Base-by-base conservation (phyloP, 2,329 filamentous ascomycete species). In the Aspergillus spinulosporus region DNA sequence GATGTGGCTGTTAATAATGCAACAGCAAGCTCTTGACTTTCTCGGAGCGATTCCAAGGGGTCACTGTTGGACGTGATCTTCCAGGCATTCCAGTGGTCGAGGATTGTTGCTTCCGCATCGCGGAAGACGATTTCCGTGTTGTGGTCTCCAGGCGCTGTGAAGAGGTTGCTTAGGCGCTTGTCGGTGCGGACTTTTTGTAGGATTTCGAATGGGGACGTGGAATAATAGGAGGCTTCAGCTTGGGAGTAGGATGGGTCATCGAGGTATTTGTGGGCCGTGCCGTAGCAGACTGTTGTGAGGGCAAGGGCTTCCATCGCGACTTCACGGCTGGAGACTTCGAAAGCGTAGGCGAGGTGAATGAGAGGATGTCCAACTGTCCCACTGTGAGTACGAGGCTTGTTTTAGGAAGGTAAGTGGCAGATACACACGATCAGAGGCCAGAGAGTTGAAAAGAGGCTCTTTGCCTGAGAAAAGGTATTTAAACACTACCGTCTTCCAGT, bases 31-130 rank as follows among this genome's bases (percentile, higher is more conserved):
- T 79, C 75, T 61, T 87, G 84, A 1, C 87, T 89, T 55, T 88
- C 82, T 56, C 85, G 82, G 68, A 97, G 95, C 66, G 92, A 88
- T 62, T 82, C 80, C n/a, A 81, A 80, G 0, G 89, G 87, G 58
- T 92, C 81, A 21, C 6, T 80, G 75, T 9, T 43, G 12, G 37
- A 6, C 9, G 36, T 11, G 26, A 95, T 80, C 7, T 81, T 78
- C 92, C 92, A 97, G 2, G 88, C 87, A 63, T 95, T 94, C 90
- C 92, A 97, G 76, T 97, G 90, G 64, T 95, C 88, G 45, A 97
- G 74, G 12, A 96, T 78, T 0, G 86, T 80, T 11, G 82, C 79
- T 66, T 93, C 88, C 51, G 88, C 83, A 58, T 88, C 78, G 36
- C 82, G 74, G 59, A 97, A 87, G 5, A 97, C 77, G 2, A 76